Conservation (phyloP, 345 rosid species). For the thale cress (Arabidopsis thaliana) region TAIR10.1 NC_003075.7:9013001-9013500, state of each 20-base stretch:
- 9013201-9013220: conserved; percentile 52
- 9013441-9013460: conserved; percentile 66
- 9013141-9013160: conserved; percentile 56
- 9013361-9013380: conserved; percentile 49
- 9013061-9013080: conserved; percentile 42
- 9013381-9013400: conserved; percentile 71
- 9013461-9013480: conserved; percentile 49
- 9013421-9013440: conserved; percentile 55
- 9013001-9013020: conserved; percentile 65
- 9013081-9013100: conserved; percentile 49
- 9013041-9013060: conserved; percentile 39
- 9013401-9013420: conserved; percentile 54
- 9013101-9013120: conserved; percentile 56
- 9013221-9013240: conserved; percentile 43
- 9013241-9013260: conserved; percentile 46
- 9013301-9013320: conserved; percentile 53
- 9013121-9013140: conserved; percentile 45
- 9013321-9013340: conserved; percentile 53
- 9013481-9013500: conserved; percentile 56
- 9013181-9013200: conserved; percentile 62
- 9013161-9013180: conserved; percentile 40
- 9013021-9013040: conserved; percentile 49
- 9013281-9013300: conserved; percentile 46
- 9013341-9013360: conserved; percentile 42
- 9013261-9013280: conserved; percentile 52